Conservation (phyloP, 2,329 filamentous ascomycete genomes). For the Paracoccidioides lutzii region DNA sequence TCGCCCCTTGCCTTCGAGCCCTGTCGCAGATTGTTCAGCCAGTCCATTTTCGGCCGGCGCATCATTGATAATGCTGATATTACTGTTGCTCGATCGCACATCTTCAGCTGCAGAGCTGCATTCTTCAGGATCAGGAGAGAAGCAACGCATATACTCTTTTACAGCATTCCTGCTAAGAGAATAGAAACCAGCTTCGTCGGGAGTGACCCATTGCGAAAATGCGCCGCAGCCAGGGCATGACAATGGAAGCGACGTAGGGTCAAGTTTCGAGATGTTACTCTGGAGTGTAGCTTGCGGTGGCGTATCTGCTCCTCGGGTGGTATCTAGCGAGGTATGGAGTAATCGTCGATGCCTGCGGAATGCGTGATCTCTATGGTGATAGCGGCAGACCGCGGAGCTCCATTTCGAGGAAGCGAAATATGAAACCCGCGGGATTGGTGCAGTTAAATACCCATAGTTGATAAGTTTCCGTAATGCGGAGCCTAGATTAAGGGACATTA, state of each 20-base stretch:
- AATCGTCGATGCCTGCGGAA: not conserved
- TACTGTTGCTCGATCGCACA: not conserved
- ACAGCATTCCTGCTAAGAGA: conserved; percentile 37
- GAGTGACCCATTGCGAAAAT: conserved; percentile 43
- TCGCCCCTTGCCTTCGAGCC: not conserved
- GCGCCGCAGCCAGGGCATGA: conserved; percentile 53
- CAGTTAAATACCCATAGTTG: not conserved
- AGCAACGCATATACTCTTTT: conserved; percentile 20
- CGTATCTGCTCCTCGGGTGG: not conserved
- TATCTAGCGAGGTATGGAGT: not conserved
- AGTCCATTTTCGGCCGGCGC: conserved; percentile 1
- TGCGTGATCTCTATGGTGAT: not conserved
- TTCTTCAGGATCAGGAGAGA: not conserved
- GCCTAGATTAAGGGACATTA: not conserved
- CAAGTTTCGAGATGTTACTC: not conserved
- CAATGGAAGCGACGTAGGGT: conserved; percentile 29
- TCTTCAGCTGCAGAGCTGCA: conserved; percentile 1
- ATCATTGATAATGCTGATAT: not conserved
- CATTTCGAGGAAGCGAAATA: not conserved
- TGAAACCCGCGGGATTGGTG: not conserved
- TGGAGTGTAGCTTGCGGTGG: not conserved
- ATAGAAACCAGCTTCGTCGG: conserved; percentile 47
- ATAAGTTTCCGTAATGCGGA: not conserved
- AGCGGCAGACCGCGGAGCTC: not conserved
- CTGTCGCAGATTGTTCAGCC: conserved; percentile 9